Evolutionary conservation across 805 yeast genomes (phyloP).

Genomic region (Grigorovia humatica): DNA sequence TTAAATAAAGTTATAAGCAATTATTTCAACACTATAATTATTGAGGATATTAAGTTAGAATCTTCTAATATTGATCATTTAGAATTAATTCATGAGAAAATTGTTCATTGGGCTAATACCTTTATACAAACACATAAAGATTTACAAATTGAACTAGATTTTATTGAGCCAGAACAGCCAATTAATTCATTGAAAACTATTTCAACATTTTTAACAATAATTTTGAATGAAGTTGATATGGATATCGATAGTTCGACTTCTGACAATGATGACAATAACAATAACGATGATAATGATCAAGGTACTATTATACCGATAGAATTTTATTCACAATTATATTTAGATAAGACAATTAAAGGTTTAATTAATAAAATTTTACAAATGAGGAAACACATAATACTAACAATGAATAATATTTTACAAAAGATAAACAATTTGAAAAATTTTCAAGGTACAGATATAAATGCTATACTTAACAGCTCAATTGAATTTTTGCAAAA

Average conservation of each 20-base stretch:
- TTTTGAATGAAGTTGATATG: slow-evolving; percentile 26
- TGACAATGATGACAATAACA: slow-evolving; percentile 3
- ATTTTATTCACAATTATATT: slow-evolving; percentile 28
- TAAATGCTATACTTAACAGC: slow-evolving; percentile 20
- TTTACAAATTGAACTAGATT: neutral
- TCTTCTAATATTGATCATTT: neutral
- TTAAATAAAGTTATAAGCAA: neutral
- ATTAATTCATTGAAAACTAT: slow-evolving; percentile 21
- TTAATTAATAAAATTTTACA: slow-evolving; percentile 18
- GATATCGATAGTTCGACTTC: slow-evolving; percentile 8
- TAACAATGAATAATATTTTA: slow-evolving; percentile 11
- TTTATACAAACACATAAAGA: neutral
- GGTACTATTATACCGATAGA: slow-evolving; percentile 26
- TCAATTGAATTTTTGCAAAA: slow-evolving; percentile 18
- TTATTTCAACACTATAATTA: too few species aligned
- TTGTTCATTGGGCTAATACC: neutral
- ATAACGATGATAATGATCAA: neutral
- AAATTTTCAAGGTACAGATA: slow-evolving; percentile 26
- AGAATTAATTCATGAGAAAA: neutral
- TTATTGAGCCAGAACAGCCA: neutral
- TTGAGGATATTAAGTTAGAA: neutral
- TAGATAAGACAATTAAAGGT: slow-evolving; percentile 18
- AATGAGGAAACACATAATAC: slow-evolving; percentile 16
- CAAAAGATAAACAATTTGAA: slow-evolving; percentile 19
- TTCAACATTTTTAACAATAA: slow-evolving; percentile 23